A percentile compares a stretch with the other conserved stretches of the same genome.
These are phyloP conservation scores for Pinus tabuliformis DNA, from an alignment of 75 land plant genomes.

Conservation along the genomic window DNA sequence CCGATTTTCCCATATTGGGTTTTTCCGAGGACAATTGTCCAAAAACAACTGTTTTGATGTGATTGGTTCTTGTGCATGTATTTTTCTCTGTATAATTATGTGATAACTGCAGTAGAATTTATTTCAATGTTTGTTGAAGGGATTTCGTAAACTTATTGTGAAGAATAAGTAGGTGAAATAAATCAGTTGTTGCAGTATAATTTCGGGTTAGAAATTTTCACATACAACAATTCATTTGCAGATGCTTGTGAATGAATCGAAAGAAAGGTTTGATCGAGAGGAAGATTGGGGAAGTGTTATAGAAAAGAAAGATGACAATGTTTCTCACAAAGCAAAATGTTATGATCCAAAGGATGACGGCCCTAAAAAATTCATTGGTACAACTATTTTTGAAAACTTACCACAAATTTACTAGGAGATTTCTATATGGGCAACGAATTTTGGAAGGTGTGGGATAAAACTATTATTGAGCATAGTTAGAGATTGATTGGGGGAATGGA, in stretches of 20 bases:
- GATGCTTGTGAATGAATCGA: constrained; percentile 49
- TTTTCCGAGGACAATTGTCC: too few species aligned
- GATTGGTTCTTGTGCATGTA: too few species aligned
- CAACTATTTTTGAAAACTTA: constrained; percentile 69
- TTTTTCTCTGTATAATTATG: too few species aligned
- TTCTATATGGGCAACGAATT: constrained; percentile 96
- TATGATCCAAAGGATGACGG: constrained; percentile 85
- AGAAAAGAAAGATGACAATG: constrained; percentile 39
- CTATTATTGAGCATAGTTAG: constrained; percentile 66
- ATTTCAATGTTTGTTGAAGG: too few species aligned
- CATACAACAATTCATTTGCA: constrained; percentile 61
- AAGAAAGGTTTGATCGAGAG: constrained; percentile 24
- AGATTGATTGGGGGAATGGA: constrained; percentile 50
- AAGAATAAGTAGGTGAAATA: too few species aligned
- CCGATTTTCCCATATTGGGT: too few species aligned
- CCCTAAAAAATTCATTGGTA: constrained; percentile 75
- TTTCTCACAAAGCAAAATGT: constrained; percentile 74
- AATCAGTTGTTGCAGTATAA: too few species aligned
- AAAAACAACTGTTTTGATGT: too few species aligned
- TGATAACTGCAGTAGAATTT: too few species aligned
- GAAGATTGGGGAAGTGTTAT: constrained; percentile 72
- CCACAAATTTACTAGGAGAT: constrained; percentile 62
- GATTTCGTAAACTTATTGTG: too few species aligned
- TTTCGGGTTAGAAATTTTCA: too few species aligned
- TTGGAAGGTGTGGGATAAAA: constrained; percentile 85